phyloP scores from a whole-genome alignment of 2,329 filamentous ascomycete genomes.

The Geosmithia putterillii region DNA sequence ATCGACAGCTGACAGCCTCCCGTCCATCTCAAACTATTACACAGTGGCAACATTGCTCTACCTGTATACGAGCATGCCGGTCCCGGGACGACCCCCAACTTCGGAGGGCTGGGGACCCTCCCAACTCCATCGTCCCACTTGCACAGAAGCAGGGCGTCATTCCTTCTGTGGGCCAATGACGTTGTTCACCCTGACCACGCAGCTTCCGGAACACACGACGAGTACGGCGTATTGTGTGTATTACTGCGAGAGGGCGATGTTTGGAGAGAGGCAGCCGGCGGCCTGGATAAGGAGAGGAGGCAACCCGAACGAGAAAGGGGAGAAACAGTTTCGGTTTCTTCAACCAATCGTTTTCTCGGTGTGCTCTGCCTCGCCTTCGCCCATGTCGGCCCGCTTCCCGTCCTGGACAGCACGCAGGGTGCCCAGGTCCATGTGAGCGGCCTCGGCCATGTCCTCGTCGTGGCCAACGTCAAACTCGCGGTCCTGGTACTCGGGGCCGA shows the following conservation, averaged over 20 bases:
- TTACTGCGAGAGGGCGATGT: no score
- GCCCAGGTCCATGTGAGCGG: neutral
- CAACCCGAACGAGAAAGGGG: no score
- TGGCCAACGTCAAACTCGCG: slow-evolving; percentile 34
- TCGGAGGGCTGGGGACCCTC: no score
- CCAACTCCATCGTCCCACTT: neutral
- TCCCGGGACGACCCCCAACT: no score
- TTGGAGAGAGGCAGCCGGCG: no score
- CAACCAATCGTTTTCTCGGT: neutral
- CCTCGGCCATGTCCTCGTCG: neutral
- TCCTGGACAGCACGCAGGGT: neutral
- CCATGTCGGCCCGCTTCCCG: neutral
- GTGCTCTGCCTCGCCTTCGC: neutral
- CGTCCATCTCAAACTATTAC: no score
- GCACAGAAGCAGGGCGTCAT: neutral
- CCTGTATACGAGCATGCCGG: no score
- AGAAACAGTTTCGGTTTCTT: neutral
- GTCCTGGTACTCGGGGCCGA: slow-evolving; percentile 45
- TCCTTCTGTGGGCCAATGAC: neutral
- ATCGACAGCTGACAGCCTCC: no score
- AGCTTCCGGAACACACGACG: no score
- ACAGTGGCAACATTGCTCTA: no score
- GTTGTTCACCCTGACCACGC: neutral
- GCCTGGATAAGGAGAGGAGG: no score
- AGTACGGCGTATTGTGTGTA: no score